phyloP scores from a whole-genome alignment of 768 basidiomycete species.

The Agrocybe chaxingu region DNA sequence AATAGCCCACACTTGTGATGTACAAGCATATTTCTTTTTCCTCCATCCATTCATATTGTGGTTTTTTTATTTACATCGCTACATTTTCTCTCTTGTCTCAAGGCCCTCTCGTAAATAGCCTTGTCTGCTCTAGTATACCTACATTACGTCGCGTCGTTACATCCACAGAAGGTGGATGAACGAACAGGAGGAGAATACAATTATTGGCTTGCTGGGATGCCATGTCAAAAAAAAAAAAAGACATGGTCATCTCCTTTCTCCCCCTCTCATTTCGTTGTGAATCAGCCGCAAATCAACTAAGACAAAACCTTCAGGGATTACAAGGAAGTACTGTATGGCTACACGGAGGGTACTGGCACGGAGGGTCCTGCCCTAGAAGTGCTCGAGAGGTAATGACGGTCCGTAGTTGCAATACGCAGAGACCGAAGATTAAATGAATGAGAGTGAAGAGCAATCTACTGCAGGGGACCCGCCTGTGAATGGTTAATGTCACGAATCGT shows the following conservation, averaged over 20 bases:
- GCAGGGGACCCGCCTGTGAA: not conserved
- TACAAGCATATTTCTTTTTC: too few species aligned
- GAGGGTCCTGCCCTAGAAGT: too few species aligned
- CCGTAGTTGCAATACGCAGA: too few species aligned
- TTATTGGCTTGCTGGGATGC: conserved; percentile 12
- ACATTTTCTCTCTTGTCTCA: conserved; percentile 1
- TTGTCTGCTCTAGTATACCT: conserved; percentile 6
- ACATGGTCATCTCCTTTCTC: conserved; percentile 14
- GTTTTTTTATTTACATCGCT: not conserved
- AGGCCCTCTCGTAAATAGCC: not conserved
- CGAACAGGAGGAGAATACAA: conserved; percentile 18
- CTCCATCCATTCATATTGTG: not conserved
- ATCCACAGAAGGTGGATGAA: conserved; percentile 11
- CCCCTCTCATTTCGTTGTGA: conserved; percentile 4
- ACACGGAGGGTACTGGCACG: too few species aligned
- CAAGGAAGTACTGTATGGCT: too few species aligned
- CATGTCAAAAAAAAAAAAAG: conserved; percentile 14
- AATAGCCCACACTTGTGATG: too few species aligned
- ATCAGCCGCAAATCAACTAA: not conserved
- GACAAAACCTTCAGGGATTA: not conserved
- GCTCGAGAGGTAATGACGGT: too few species aligned
- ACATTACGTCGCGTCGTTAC: conserved; percentile 8
- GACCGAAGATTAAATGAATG: not conserved
- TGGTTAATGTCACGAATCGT: not conserved
- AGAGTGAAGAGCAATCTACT: conserved; percentile 1